A percentile compares a stretch with the other conserved stretches of the same genome.
Conservation (phyloP, 148 eudicot genomes). For the Cornus suecica region DNA sequence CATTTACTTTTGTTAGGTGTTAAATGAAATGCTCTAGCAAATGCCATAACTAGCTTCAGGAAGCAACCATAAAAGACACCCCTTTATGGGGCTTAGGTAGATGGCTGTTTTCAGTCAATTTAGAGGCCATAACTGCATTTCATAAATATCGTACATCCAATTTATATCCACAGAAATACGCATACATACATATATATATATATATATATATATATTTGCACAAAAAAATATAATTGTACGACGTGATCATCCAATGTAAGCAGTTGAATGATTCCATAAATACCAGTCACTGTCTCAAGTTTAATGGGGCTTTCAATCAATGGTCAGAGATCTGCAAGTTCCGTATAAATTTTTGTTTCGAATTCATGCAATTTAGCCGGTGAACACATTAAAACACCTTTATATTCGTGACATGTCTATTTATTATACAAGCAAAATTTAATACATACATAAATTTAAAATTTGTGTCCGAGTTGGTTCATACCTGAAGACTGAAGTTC, state of each 20-base stretch:
- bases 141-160: not conserved
- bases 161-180: not conserved
- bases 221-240: not conserved
- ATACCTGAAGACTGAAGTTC: no score
- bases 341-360: not conserved
- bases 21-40: slow-evolving; percentile 12
- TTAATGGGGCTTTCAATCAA: not conserved
- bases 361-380: no score
- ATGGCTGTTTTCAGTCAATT: slow-evolving; percentile 7
- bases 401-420: no score
- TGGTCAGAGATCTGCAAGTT: not conserved
- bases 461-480: no score
- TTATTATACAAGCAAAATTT: no score
- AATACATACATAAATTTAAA: no score
- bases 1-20: slow-evolving; percentile 21
- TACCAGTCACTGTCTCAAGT: not conserved
- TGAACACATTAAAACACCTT: no score
- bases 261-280: not conserved
- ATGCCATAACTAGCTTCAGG: slow-evolving; percentile 3
- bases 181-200: no score
- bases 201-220: no score
- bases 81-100: slow-evolving; percentile 6
- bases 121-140: not conserved
- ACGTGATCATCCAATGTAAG: no score
- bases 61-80: not conserved